Percentiles rank a stretch among this genome's conserved stretches.
phyloP scores from a whole-genome alignment of 768 basidiomycete genomes.

The Mycena haematopus region DNA sequence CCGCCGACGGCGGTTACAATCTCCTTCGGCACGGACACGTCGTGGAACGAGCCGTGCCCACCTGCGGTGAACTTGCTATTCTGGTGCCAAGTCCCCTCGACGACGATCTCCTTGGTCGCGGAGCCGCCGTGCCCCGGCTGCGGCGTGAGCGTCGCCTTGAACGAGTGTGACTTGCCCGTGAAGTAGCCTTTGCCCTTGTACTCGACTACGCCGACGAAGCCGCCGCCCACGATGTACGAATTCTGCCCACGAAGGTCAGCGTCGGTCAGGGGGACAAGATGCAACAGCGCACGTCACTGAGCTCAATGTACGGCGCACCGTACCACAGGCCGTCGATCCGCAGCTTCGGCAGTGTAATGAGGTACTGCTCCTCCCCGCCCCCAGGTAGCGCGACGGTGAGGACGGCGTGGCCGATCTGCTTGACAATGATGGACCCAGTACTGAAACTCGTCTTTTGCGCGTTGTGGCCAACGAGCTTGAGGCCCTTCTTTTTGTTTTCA shows the following conservation, averaged over 20 bases:
- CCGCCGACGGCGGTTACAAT: conserved; percentile 71
- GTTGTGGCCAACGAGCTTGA: conserved; percentile 84
- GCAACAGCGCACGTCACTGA: conserved; percentile 36
- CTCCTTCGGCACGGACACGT: conserved; percentile 75
- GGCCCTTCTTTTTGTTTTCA: conserved; percentile 77
- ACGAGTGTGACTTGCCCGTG: conserved; percentile 89
- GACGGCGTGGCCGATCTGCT: conserved; percentile 93
- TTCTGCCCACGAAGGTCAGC: background rate
- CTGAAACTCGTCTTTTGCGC: conserved; percentile 97
- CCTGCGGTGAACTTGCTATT: conserved; percentile 57
- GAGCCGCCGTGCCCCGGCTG: conserved; percentile 45
- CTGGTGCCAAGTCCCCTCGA: conserved; percentile 86
- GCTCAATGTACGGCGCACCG: conserved; percentile 52
- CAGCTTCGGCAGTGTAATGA: conserved; percentile 91
- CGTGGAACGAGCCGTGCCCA: conserved; percentile 68
- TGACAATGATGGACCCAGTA: conserved; percentile 80
- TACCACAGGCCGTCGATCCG: conserved; percentile 92
- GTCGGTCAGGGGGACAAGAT: background rate
- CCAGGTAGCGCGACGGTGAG: conserved; percentile 69
- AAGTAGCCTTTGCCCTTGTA: conserved; percentile 98
- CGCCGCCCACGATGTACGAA: conserved; percentile 69
- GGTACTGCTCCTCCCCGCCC: conserved; percentile 61
- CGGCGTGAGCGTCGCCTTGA: conserved; percentile 80
- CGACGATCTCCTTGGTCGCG: conserved; percentile 50
- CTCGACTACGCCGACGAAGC: conserved; percentile 65